Evolutionary conservation across 2,329 filamentous ascomycete species (phyloP), one percentile per base, ranked within the genome.

Genomic region (Penicillium sp.): DNA sequence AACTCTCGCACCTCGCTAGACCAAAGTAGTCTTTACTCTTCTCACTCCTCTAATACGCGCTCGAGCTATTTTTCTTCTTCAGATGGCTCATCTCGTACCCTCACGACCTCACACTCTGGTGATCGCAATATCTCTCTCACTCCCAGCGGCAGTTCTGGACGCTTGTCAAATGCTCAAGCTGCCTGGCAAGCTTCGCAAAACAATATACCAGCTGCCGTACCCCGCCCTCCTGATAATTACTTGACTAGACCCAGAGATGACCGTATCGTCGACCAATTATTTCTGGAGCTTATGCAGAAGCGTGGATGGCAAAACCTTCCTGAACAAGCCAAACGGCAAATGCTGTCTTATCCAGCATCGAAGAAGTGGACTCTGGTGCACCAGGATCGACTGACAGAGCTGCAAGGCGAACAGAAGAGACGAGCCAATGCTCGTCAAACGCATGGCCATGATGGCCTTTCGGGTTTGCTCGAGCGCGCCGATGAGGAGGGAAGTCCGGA

Each of bases 331-430:
- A 85, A 88, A 62, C 83, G 93, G 56, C 94, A 97, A 77, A 97
- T 99, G 93, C 84, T 94, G 74, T 91, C 91, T 34, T 97, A 99
- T 70, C 90, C 92, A 13, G 84, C 94, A 8, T 84, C 86, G 59
- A 97, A 97, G 80, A 99, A 97, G 75, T 99, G 94, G 94, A 96
- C 91, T 1, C 78, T 99, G 54, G 88, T 99, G 47, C 88, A 97
- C 70, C 93, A 99, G 74, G 94, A 99, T 75, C 87, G 90, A 57
- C 80, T 99, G 63, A 90, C 90, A 6, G 93, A 97, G 73, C 89
- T 87, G 81, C 92, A 97, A 77, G 90, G 91, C 39, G 93, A 97
- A 68, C 90, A 96, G 74, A 96, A 93, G 74, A 85, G 92, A 62
- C 81, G 89, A 62, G 84, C 87, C 64, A 88, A 89, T 48, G 84